Evolutionary conservation across 495 filamentous ascomycete species (phyloP).

Genomic region (Trichoderma reesei): DNA sequence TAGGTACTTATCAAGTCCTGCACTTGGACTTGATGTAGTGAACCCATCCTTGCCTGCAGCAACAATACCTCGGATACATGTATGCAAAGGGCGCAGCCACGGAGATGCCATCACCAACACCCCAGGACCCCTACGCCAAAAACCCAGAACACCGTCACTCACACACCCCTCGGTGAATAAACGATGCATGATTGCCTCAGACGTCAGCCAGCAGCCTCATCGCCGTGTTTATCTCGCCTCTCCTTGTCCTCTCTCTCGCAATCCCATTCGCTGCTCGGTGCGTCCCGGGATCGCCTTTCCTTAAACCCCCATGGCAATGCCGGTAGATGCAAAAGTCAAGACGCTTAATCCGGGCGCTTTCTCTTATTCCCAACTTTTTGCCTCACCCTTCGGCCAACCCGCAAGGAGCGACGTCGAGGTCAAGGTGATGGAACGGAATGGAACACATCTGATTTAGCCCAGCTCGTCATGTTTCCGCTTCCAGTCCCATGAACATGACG

Average conservation of each 20-base stretch:
- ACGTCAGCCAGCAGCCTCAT: not conserved
- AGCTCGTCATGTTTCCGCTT: too few species aligned
- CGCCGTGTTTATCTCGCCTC: not conserved
- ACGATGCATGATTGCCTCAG: not conserved
- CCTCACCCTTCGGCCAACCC: not conserved
- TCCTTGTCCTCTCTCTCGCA: not conserved
- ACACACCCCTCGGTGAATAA: not conserved
- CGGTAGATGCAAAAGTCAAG: conserved; percentile 7
- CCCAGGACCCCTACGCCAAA: not conserved
- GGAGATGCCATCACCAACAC: not conserved
- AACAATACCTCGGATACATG: too few species aligned
- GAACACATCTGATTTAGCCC: too few species aligned
- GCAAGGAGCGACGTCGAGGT: not conserved
- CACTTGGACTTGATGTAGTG: too few species aligned
- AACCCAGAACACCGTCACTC: not conserved
- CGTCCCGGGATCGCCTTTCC: conserved; percentile 6
- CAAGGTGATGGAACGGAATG: not conserved
- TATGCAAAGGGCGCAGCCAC: conserved; percentile 1
- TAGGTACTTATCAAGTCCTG: too few species aligned
- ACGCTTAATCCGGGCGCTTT: conserved; percentile 6
- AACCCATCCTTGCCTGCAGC: too few species aligned
- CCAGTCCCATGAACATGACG: too few species aligned
- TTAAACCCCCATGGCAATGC: not conserved
- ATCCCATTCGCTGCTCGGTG: conserved; percentile 4
- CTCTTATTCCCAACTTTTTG: too few species aligned